Percentiles rank a stretch among this genome's conserved stretches.
These are phyloP conservation scores for Avena insularis DNA, from an alignment of 176 grass and related monocot species.

Conservation along the genomic window DNA sequence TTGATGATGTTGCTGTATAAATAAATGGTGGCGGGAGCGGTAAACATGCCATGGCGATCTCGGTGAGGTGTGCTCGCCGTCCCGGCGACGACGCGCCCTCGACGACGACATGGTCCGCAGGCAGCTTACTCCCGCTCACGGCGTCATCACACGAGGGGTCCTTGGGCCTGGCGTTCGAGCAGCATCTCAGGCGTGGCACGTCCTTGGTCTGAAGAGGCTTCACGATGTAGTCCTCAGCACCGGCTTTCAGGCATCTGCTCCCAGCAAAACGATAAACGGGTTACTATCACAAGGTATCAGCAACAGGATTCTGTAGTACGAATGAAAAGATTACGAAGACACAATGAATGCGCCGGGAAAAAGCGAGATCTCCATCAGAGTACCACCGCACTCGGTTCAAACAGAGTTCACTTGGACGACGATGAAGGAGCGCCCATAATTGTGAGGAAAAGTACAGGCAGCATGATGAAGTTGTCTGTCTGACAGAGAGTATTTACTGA, in stretches of 20 bases:
- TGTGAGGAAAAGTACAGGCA: constrained; percentile 27
- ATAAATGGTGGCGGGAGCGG: background rate
- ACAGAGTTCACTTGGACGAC: background rate
- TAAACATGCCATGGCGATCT: constrained; percentile 64
- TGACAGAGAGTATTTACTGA: constrained; percentile 26
- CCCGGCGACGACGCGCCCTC: constrained; percentile 37
- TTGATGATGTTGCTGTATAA: background rate
- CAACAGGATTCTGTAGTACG: background rate
- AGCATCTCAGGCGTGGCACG: constrained; percentile 74
- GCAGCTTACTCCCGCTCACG: constrained; percentile 46
- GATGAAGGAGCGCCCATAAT: background rate
- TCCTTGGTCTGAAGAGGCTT: constrained; percentile 91
- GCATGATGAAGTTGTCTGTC: background rate
- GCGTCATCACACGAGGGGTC: background rate
- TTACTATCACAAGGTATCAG: constrained; percentile 8
- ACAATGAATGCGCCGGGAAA: constrained; percentile 25
- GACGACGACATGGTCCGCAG: background rate
- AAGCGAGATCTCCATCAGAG: constrained; percentile 36
- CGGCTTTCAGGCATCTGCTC: constrained; percentile 60
- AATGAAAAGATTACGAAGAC: background rate
- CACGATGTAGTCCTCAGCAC: constrained; percentile 88
- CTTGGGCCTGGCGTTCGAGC: constrained; percentile 36
- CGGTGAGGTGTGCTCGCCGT: constrained; percentile 52
- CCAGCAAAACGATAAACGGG: background rate
- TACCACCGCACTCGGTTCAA: background rate